Conservation (phyloP, 257 asterid species). For the Cynanchum wilfordii region DNA sequence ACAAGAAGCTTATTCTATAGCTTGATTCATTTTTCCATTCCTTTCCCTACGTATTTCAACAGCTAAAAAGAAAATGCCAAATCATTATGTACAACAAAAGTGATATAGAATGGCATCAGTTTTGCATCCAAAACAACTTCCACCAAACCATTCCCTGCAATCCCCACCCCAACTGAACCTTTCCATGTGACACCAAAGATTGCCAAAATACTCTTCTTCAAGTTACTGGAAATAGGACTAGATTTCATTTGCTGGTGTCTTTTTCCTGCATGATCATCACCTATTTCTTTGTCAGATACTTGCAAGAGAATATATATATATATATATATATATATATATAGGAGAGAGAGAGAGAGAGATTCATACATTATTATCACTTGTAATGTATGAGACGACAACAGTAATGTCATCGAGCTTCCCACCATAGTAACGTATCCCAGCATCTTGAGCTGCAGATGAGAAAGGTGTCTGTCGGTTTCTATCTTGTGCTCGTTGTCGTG, state of each 20-base stretch:
- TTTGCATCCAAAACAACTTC: neutral
- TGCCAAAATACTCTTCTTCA: neutral
- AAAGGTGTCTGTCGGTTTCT: constrained; percentile 90
- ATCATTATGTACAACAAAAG: constrained; percentile 16
- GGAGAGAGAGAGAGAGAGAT: constrained; percentile 20
- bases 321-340: neutral
- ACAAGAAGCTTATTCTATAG: neutral
- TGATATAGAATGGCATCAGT: neutral
- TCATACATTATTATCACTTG: constrained; percentile 60
- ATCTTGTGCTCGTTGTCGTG: constrained; percentile 86
- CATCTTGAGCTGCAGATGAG: constrained; percentile 95
- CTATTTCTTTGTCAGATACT: neutral
- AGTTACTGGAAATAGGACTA: neutral
- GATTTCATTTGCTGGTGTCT: constrained; percentile 15
- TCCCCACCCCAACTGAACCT: neutral
- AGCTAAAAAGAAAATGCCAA: constrained; percentile 3
- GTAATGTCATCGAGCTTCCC: constrained; percentile 96
- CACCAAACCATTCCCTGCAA: neutral
- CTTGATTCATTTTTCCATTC: neutral
- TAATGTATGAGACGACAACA: constrained; percentile 73
- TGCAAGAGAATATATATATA: too few species aligned
- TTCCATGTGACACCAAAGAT: neutral
- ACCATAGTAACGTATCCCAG: constrained; percentile 87
- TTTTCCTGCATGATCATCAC: constrained; percentile 26
- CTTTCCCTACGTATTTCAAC: neutral